Conservation (phyloP, 805 yeast species). For the Cyberlindnera veronae region DNA sequence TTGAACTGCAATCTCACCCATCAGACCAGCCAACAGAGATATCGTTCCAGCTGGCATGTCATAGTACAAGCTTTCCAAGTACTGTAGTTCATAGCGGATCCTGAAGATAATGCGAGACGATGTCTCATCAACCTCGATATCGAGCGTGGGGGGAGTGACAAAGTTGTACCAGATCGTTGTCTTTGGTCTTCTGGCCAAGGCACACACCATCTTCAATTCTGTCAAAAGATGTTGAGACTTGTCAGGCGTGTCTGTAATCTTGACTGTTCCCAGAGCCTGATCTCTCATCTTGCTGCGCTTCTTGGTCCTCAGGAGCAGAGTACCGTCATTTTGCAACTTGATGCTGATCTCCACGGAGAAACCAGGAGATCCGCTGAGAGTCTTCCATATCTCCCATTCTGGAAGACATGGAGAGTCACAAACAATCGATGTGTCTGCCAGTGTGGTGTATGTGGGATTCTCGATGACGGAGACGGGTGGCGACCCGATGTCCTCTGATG, state of each 20-base stretch:
- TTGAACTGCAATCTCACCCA: neutral
- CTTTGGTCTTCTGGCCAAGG: neutral
- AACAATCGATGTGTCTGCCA: neutral
- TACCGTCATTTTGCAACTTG: neutral
- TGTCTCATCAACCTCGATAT: neutral
- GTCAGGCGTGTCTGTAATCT: neutral
- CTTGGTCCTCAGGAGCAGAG: constrained; percentile 8
- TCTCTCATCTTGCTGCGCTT: constrained; percentile 14
- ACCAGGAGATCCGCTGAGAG: too few species aligned
- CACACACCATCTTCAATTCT: neutral
- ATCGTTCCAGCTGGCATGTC: neutral
- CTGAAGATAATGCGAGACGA: neutral
- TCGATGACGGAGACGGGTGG: neutral
- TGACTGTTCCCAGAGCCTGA: constrained; percentile 3
- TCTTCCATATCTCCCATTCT: too few species aligned
- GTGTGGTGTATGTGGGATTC: neutral
- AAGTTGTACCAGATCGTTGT: neutral
- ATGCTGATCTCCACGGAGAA: constrained; percentile 4
- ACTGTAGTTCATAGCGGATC: constrained; percentile 8
- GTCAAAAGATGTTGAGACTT: neutral
- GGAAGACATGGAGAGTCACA: too few species aligned
- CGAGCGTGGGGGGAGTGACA: constrained; percentile 4
- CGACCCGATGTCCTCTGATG: neutral
- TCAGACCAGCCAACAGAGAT: constrained; percentile 1
- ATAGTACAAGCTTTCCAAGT: constrained; percentile 13